These are phyloP conservation scores for Pseudocercospora fijiensis DNA, from an alignment of 2,329 filamentous ascomycete genomes.

Conservation along the genomic window DNA sequence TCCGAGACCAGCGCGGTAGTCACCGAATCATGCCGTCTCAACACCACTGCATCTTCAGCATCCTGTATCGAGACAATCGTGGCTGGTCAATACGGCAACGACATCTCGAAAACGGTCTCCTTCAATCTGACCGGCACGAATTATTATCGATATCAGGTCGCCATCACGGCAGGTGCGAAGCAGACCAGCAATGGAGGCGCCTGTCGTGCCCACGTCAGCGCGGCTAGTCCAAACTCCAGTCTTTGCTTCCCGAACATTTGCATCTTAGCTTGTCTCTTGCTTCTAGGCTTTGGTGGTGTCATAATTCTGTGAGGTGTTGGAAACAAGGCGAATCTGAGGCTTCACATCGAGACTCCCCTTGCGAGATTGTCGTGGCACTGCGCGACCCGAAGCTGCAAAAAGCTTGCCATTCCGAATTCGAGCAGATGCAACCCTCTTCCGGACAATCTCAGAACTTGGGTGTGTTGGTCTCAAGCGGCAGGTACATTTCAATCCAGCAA, in stretches of 20 bases:
- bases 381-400: not conserved
- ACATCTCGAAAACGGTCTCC: constrained; percentile 23
- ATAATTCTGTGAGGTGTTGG: not conserved
- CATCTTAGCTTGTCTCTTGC: not conserved
- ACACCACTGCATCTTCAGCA: constrained; percentile 20
- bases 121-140: constrained; percentile 26
- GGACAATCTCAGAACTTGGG: not conserved
- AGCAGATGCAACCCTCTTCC: not conserved
- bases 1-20: constrained; percentile 29
- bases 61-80: constrained; percentile 26
- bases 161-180: constrained; percentile 24
- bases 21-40: constrained; percentile 27
- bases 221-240: not conserved
- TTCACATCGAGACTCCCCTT: not conserved
- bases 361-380: not conserved
- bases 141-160: constrained; percentile 27
- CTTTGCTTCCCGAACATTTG: not conserved
- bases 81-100: constrained; percentile 19
- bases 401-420: not conserved
- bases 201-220: constrained; percentile 19
- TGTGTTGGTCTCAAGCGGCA: not conserved
- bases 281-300: not conserved
- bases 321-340: not conserved
- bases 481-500: not conserved
- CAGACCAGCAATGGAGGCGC: constrained; percentile 22